Conservation (phyloP, 1,284 basidiomycete species). For the Irpex rosettiformis region DNA sequence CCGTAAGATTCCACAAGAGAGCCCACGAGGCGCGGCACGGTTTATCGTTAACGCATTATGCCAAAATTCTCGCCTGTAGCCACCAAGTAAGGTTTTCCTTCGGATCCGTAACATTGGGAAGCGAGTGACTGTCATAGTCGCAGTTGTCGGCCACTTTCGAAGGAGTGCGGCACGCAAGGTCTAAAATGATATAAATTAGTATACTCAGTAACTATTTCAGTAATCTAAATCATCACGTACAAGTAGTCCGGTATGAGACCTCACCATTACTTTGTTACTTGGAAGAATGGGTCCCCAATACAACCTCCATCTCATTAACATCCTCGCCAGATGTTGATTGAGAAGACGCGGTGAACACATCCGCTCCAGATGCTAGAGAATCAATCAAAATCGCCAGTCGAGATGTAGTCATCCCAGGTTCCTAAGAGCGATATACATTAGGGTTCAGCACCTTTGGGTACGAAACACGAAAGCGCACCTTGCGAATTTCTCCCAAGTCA, state of each 20-base stretch:
- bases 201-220: too few relatives aligned
- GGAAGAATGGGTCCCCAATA: constrained; percentile 25
- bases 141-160: too few relatives aligned
- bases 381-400: constrained; percentile 70
- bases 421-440: constrained; percentile 37
- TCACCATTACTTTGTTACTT: too few relatives aligned
- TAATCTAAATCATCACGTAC: not conserved
- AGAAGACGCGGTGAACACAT: constrained; percentile 52
- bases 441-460: not conserved
- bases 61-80: not conserved
- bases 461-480: constrained; percentile 38
- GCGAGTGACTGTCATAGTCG: too few relatives aligned
- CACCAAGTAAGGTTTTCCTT: too few relatives aligned
- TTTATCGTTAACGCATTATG: constrained; percentile 5
- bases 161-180: too few relatives aligned
- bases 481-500: constrained; percentile 73
- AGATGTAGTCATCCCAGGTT: constrained; percentile 64
- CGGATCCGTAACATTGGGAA: too few relatives aligned
- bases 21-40: constrained; percentile 1
- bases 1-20: constrained; percentile 11
- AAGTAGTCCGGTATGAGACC: too few relatives aligned
- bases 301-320: constrained; percentile 51
- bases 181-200: too few relatives aligned
- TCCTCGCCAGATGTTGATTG: constrained; percentile 16
- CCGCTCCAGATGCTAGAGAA: constrained; percentile 71